Conservation (phyloP, 441 rosid species). For the Adansonia grandidieri region DNA sequence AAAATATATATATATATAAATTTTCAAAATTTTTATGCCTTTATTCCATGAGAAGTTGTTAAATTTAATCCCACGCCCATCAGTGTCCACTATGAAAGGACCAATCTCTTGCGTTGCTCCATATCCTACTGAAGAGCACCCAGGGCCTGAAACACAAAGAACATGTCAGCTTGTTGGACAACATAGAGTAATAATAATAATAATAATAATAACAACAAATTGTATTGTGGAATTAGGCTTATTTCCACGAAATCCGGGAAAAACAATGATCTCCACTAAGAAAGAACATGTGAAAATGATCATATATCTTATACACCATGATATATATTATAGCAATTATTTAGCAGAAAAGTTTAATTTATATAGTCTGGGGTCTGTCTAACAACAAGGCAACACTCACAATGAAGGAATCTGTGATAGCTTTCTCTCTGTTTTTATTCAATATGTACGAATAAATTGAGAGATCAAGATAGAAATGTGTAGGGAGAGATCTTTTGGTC, state of each 20-base stretch:
- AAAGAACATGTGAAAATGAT: not conserved
- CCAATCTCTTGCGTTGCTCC: constrained; percentile 97
- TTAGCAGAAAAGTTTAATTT: not conserved
- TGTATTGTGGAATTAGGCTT: constrained; percentile 22
- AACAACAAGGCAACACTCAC: constrained; percentile 24
- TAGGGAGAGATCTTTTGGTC: constrained; percentile 3
- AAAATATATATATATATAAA: too few relatives aligned
- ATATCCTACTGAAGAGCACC: constrained; percentile 92
- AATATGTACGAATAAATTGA: not conserved
- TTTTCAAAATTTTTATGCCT: constrained; percentile 42
- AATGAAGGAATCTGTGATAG: constrained; percentile 12
- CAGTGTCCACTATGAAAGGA: constrained; percentile 72
- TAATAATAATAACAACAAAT: too few relatives aligned
- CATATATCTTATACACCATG: not conserved
- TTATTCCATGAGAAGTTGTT: constrained; percentile 78
- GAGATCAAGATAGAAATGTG: too few relatives aligned
- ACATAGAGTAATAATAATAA: too few relatives aligned
- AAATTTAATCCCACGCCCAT: constrained; percentile 54
- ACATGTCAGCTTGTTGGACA: too few relatives aligned
- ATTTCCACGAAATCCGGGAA: constrained; percentile 15
- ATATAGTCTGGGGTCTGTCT: constrained; percentile 10
- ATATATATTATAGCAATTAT: constrained; percentile 16
- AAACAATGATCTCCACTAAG: constrained; percentile 4
- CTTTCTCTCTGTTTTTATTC: not conserved
- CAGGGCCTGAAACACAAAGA: constrained; percentile 41